Conservation (phyloP, 2,329 filamentous ascomycete species). For the Fusarium caatingaense region DNA sequence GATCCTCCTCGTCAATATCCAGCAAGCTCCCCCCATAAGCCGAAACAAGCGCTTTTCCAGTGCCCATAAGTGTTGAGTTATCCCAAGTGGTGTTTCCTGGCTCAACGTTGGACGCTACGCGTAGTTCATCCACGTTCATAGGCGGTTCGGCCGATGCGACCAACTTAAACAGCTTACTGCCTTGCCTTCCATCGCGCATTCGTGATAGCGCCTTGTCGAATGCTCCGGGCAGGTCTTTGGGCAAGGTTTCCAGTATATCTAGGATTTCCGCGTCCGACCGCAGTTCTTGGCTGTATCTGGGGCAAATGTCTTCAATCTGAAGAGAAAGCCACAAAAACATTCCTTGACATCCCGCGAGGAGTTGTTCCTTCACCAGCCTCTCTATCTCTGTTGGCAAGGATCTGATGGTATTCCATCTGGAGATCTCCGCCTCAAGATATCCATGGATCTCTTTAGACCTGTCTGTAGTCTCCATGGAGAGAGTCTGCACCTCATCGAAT, state of each 20-base stretch:
- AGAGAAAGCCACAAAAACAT: neutral
- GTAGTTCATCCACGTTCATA: neutral
- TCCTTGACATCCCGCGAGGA: rapidly evolving
- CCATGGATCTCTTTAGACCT: neutral
- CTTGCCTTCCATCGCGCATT: too few species aligned
- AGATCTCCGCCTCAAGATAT: rapidly evolving
- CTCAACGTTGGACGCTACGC: rapidly evolving
- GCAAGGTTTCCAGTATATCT: rapidly evolving
- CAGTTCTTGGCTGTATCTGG: neutral
- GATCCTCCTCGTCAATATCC: neutral
- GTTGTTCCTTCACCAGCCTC: rapidly evolving
- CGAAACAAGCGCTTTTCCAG: rapidly evolving
- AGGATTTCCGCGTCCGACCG: neutral
- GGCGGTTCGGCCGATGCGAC: neutral
- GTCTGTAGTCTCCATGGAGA: neutral
- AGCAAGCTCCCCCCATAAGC: neutral
- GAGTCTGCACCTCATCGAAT: rapidly evolving
- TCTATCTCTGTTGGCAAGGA: neutral
- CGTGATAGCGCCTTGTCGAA: rapidly evolving
- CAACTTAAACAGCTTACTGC: neutral
- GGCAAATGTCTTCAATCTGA: neutral
- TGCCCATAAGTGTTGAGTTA: rapidly evolving
- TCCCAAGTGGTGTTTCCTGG: neutral
- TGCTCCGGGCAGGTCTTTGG: neutral
- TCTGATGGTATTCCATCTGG: neutral